These are phyloP conservation scores for Seminavis robusta DNA, from an alignment of 108 stramenopile genomes.

Conservation along the genomic window DNA sequence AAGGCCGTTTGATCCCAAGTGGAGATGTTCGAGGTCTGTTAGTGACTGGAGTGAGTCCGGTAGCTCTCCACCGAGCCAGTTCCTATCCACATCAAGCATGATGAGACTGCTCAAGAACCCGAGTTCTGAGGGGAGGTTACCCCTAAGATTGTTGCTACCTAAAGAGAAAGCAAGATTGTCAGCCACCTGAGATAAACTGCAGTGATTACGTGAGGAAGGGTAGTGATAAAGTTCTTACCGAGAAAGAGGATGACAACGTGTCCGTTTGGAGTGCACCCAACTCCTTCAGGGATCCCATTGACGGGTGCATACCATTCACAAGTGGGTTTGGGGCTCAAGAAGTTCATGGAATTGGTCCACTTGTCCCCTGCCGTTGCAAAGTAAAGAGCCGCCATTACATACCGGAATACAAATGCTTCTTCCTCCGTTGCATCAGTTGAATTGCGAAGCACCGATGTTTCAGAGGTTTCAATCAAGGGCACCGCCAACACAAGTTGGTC, in stretches of 20 bases:
- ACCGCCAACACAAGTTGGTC: too few relatives aligned
- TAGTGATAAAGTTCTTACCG: too few relatives aligned
- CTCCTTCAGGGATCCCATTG: constrained; percentile 18
- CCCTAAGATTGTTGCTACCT: constrained; percentile 34
- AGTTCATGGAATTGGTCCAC: constrained; percentile 23
- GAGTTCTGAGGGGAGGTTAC: constrained; percentile 31
- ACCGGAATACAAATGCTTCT: constrained; percentile 28
- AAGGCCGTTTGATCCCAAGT: too few relatives aligned
- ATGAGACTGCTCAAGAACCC: constrained; percentile 21
- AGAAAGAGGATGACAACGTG: constrained; percentile 19
- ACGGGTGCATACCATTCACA: constrained; percentile 32
- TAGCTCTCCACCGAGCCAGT: constrained; percentile 26
- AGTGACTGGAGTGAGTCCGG: constrained; percentile 15
- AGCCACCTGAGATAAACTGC: too few relatives aligned
- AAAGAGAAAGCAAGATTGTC: background rate
- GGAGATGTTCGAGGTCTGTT: too few relatives aligned
- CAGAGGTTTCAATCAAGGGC: too few relatives aligned
- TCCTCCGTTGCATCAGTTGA: too few relatives aligned
- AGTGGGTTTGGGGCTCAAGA: constrained; percentile 10
- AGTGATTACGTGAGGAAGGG: too few relatives aligned
- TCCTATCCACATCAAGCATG: constrained; percentile 27
- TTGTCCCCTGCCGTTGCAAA: constrained; percentile 25
- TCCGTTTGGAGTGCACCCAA: constrained; percentile 16
- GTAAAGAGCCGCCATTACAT: constrained; percentile 35
- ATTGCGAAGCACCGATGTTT: too few relatives aligned